Evolutionary conservation across 2,329 filamentous ascomycete species (phyloP).

Genomic region (Colletotrichum sp.): DNA sequence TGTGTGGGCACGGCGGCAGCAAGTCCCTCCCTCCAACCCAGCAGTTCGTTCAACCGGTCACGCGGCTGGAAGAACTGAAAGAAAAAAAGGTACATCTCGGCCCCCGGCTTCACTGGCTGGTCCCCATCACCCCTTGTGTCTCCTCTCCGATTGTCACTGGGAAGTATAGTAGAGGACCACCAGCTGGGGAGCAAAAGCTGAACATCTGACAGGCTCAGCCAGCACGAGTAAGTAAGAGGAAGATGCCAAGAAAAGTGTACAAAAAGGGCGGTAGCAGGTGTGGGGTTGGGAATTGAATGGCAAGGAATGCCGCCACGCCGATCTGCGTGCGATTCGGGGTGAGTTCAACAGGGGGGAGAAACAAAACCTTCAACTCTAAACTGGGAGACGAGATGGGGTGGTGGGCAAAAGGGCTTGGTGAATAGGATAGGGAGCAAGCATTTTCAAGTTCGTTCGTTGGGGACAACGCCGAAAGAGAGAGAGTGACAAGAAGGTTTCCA

Average conservation of each 20-base stretch:
- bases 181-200: not conserved
- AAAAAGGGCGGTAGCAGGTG: not conserved
- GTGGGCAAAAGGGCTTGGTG: not conserved
- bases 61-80: not conserved
- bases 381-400: not conserved
- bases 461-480: not conserved
- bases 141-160: not conserved
- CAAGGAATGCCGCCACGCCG: conserved; percentile 1
- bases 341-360: not conserved
- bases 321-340: not conserved
- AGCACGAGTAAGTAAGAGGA: not conserved
- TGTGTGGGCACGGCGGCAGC: not conserved
- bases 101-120: not conserved
- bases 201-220: not conserved
- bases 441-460: not conserved
- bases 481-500: not conserved
- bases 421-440: not conserved
- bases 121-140: not conserved
- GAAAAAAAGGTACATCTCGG: not conserved
- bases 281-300: not conserved
- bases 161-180: not conserved
- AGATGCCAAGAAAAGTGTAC: not conserved
- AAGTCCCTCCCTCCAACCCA: not conserved
- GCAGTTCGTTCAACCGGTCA: not conserved
- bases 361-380: conserved; percentile 10